Percentiles rank a stretch among this genome's conserved stretches.
Conservation (phyloP, 371 early-diverging fungal genomes). For the Smittium mucronatum region DNA sequence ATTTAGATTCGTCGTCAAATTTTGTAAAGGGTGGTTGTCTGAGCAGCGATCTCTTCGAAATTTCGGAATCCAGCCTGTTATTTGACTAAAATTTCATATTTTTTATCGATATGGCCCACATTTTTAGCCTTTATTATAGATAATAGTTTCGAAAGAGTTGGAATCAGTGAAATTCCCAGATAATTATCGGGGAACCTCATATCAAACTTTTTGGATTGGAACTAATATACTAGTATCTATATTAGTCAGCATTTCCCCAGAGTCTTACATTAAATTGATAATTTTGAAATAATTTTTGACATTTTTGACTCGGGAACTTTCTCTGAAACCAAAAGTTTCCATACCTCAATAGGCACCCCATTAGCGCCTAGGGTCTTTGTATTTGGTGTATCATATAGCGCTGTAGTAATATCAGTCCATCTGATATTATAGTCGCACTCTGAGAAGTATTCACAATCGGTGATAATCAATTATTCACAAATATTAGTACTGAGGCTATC, state of each 20-base stretch:
- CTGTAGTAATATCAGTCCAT: not conserved
- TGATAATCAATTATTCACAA: not conserved
- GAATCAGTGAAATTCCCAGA: not conserved
- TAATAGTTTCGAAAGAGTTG: not conserved
- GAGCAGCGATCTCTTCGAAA: not conserved
- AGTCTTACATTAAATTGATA: not conserved
- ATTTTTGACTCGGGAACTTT: not conserved
- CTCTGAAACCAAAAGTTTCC: not conserved
- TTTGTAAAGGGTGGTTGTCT: not conserved
- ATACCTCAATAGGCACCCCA: not conserved
- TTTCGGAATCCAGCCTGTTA: not conserved
- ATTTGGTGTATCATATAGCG: not conserved
- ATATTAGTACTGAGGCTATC: not conserved
- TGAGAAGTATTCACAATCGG: not conserved
- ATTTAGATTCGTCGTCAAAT: not conserved
- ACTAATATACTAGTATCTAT: not conserved
- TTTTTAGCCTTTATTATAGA: not conserved
- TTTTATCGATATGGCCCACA: not conserved
- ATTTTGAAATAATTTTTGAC: constrained; percentile 4
- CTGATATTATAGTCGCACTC: not conserved
- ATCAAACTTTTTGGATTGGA: not conserved
- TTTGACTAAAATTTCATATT: not conserved
- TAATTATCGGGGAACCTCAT: not conserved
- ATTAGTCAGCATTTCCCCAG: not conserved
- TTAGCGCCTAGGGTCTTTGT: not conserved